These are phyloP conservation scores for Poa pratensis DNA, from an alignment of 176 grass and related monocot species.

Conservation along the genomic window DNA sequence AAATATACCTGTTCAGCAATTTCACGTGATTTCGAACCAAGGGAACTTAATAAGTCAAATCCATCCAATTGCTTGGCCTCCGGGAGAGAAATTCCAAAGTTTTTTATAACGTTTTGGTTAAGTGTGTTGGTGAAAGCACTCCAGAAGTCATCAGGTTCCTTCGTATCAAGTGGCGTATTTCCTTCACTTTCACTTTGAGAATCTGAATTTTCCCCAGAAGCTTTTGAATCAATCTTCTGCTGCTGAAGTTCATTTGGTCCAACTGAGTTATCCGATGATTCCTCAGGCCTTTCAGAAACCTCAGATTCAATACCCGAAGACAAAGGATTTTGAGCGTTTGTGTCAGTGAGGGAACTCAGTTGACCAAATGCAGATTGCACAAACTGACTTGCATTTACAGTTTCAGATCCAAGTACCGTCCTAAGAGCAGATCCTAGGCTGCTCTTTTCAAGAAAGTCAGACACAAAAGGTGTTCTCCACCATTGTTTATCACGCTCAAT, in stretches of 20 bases:
- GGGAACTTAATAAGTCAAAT: slow-evolving; percentile 74
- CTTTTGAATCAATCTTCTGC: slow-evolving; percentile 44
- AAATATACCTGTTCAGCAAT: slow-evolving; percentile 79
- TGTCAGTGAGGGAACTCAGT: slow-evolving; percentile 67
- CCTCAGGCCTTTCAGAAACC: slow-evolving; percentile 54
- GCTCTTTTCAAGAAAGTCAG: slow-evolving; percentile 80
- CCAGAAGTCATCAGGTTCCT: slow-evolving; percentile 83
- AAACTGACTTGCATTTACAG: slow-evolving; percentile 90
- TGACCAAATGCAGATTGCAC: slow-evolving; percentile 94
- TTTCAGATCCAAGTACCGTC: slow-evolving; percentile 78
- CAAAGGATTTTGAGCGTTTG: slow-evolving; percentile 57
- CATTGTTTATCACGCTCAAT: slow-evolving; percentile 86
- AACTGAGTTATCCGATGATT: slow-evolving; percentile 34
- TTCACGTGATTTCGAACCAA: slow-evolving; percentile 66
- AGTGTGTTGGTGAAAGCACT: slow-evolving; percentile 69
- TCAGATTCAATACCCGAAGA: slow-evolving; percentile 56
- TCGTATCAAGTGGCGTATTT: slow-evolving; percentile 35
- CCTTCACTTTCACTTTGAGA: slow-evolving; percentile 38
- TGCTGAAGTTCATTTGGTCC: slow-evolving; percentile 35
- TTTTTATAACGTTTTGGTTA: slow-evolving; percentile 65
- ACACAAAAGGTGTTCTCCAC: slow-evolving; percentile 92
- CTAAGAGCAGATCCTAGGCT: slow-evolving; percentile 74
- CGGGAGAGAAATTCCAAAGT: slow-evolving; percentile 86
- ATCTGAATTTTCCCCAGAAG: slow-evolving; percentile 35
- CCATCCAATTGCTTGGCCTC: slow-evolving; percentile 79